A percentile compares a stretch with the other conserved stretches of the same genome.
Conservation (phyloP, 176 grass and related monocot species). For the Oryza longistaminata region DNA sequence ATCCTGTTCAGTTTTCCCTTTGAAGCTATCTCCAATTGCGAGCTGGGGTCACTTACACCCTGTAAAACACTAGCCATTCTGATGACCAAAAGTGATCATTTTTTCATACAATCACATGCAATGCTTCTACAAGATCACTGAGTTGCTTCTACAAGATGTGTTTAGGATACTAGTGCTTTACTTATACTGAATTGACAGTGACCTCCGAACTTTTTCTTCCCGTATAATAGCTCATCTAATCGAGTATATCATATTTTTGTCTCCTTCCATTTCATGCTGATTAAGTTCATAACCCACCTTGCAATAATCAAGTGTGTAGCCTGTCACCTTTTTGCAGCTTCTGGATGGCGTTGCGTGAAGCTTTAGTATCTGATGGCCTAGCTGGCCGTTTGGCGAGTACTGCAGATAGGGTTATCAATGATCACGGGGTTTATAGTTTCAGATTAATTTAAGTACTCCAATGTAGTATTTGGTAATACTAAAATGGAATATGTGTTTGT, state of each 20-base stretch:
- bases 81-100: neutral
- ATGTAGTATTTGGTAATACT: neutral
- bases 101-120: conserved; percentile 16
- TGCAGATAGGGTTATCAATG: neutral
- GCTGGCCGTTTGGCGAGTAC: conserved; percentile 5
- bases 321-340: neutral
- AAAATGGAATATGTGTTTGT: neutral
- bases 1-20: neutral
- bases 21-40: neutral
- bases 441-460: neutral
- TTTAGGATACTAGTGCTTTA: neutral
- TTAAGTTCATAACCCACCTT: neutral
- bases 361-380: neutral
- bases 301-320: conserved; percentile 1
- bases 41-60: conserved; percentile 25
- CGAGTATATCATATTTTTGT: conserved; percentile 8
- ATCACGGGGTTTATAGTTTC: neutral
- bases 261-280: neutral
- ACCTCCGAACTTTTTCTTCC: neutral
- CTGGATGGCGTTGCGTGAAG: conserved; percentile 17
- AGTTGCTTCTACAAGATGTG: conserved; percentile 26
- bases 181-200: neutral
- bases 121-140: neutral
- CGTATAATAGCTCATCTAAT: neutral
- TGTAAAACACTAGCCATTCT: conserved; percentile 23